phyloP scores from a whole-genome alignment of 169 alveolate species.

The Plasmodium sp. region DNA sequence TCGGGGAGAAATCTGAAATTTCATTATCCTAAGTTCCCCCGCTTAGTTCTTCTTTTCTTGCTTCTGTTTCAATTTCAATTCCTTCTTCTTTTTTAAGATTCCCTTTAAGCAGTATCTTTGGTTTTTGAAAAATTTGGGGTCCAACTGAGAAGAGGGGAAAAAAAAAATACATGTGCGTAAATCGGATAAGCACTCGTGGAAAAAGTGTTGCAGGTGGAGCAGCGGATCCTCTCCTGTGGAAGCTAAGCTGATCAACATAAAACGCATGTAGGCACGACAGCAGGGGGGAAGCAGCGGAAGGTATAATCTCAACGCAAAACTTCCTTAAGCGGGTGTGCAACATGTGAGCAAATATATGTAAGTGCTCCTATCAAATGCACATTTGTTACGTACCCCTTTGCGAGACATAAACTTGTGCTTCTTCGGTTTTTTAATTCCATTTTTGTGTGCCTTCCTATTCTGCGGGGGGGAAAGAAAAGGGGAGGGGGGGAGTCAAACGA shows the following conservation, averaged over 20 bases:
- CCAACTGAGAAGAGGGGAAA: constrained; percentile 74
- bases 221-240: neutral
- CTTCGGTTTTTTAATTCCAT: constrained; percentile 85
- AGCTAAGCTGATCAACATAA: neutral
- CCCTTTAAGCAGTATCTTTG: constrained; percentile 86
- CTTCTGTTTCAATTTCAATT: constrained; percentile 38
- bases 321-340: neutral
- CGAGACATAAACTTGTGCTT: constrained; percentile 83
- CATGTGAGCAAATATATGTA: neutral
- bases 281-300: neutral
- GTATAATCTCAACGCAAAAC: neutral
- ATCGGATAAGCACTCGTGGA: neutral
- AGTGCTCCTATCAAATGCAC: neutral
- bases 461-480: constrained; percentile 35
- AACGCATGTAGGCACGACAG: neutral
- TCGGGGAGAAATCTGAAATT: neutral
- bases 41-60: constrained; percentile 30
- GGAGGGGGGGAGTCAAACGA: neutral
- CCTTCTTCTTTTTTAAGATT: constrained; percentile 75
- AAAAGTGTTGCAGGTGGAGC: neutral
- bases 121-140: constrained; percentile 86
- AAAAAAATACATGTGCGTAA: neutral
- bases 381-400: constrained; percentile 81
- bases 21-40: neutral
- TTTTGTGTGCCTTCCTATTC: constrained; percentile 88